Evolutionary conservation across 2,329 filamentous ascomycete genomes (phyloP).

Genomic region (Penicillium sp.): DNA sequence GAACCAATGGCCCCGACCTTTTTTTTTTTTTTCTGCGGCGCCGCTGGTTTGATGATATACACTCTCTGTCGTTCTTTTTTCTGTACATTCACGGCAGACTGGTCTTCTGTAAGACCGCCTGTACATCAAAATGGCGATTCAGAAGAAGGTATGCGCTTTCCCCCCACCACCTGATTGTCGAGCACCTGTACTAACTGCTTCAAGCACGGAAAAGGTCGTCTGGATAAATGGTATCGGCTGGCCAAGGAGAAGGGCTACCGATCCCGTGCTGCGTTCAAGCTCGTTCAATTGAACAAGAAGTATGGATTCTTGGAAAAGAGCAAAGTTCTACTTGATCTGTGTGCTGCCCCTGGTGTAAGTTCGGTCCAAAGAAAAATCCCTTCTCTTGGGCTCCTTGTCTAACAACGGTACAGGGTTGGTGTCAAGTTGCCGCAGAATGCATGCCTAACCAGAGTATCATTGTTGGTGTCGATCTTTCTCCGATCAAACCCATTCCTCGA

Average conservation of each 20-base stretch:
- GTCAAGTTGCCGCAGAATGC: conserved; percentile 91
- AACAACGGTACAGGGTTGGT: conserved; percentile 69
- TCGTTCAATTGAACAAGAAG: conserved; percentile 98
- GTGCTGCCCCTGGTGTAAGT: conserved; percentile 87
- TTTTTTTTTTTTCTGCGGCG: conserved; percentile 28
- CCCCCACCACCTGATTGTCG: conserved; percentile 4
- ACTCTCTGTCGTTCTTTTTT: conserved; percentile 16
- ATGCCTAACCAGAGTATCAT: conserved; percentile 92
- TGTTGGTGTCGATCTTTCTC: conserved; percentile 88
- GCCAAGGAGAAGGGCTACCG: conserved; percentile 98
- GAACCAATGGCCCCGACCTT: conserved; percentile 31
- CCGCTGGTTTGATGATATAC: conserved; percentile 21
- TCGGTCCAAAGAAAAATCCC: background rate
- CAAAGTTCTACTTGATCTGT: conserved; percentile 95
- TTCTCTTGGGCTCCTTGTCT: conserved; percentile 16
- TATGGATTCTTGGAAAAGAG: conserved; percentile 98
- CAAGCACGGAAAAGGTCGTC: conserved; percentile 89
- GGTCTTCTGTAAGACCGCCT: conserved; percentile 31
- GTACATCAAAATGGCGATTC: conserved; percentile 75
- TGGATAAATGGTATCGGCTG: conserved; percentile 98
- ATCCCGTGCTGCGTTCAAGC: conserved; percentile 93
- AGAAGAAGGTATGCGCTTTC: conserved; percentile 72
- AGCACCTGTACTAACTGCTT: conserved; percentile 33
- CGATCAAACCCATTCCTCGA: conserved; percentile 93
- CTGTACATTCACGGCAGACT: conserved; percentile 23